A percentile compares a stretch with the other conserved stretches of the same genome.
Conservation (phyloP, 1,284 basidiomycete species). For the Neotropicomus parvogracilis region DNA sequence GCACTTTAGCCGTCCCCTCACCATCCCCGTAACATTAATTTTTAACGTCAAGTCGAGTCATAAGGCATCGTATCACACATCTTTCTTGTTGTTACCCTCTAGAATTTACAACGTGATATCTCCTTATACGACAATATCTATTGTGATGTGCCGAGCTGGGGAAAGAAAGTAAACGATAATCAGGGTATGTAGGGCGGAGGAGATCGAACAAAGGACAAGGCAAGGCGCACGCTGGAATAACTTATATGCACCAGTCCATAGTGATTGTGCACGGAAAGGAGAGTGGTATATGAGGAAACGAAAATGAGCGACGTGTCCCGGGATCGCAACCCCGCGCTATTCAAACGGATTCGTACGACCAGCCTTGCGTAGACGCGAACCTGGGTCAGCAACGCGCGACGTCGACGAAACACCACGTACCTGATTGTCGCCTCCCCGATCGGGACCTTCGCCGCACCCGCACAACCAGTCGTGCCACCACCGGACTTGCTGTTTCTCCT, state of each 20-base stretch:
- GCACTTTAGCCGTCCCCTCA: background rate
- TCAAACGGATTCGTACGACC: slow-evolving; percentile 75
- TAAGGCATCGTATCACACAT: background rate
- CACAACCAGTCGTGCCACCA: slow-evolving; percentile 87
- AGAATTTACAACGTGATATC: slow-evolving; percentile 20
- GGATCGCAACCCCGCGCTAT: slow-evolving; percentile 32
- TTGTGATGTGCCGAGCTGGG: slow-evolving; percentile 3
- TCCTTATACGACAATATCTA: slow-evolving; percentile 16
- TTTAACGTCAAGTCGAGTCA: background rate
- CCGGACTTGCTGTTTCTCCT: slow-evolving; percentile 35
- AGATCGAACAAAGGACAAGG: slow-evolving; percentile 10
- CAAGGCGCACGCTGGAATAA: background rate
- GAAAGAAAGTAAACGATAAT: slow-evolving; percentile 17
- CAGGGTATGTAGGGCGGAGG: slow-evolving; percentile 22
- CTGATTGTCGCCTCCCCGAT: slow-evolving; percentile 68
- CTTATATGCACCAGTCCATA: slow-evolving; percentile 9
- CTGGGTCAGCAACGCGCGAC: background rate
- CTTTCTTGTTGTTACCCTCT: background rate
- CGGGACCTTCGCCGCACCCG: slow-evolving; percentile 66
- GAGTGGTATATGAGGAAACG: slow-evolving; percentile 9
- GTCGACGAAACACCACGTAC: slow-evolving; percentile 36
- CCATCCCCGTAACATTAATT: background rate
- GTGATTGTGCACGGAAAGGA: slow-evolving; percentile 3
- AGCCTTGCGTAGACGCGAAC: slow-evolving; percentile 47
- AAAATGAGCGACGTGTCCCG: background rate